Evolutionary conservation across 768 basidiomycete genomes (phyloP).

Genomic region (Hortiboletus flavorubellus): DNA sequence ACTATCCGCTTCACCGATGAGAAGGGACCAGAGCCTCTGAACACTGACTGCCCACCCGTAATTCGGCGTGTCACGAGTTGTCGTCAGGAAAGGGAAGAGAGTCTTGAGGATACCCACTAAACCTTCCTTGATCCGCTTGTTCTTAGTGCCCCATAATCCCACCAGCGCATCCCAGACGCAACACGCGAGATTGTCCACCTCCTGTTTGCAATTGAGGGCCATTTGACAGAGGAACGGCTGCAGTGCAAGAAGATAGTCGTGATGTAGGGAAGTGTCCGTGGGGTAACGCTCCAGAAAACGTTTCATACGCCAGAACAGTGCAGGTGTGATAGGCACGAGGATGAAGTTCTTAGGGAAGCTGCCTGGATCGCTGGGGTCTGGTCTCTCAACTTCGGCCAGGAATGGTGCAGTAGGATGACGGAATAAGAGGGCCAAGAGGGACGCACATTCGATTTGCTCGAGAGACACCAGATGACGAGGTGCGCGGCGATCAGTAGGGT

Average conservation of each 20-base stretch:
- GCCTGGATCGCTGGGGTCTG: constrained; percentile 21
- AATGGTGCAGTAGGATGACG: constrained; percentile 58
- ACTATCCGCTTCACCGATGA: constrained; percentile 61
- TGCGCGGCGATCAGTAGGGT: constrained; percentile 21
- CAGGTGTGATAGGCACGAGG: constrained; percentile 28
- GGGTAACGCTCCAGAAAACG: constrained; percentile 67
- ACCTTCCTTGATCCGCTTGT: constrained; percentile 71
- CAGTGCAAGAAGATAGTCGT: constrained; percentile 67
- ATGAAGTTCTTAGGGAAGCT: constrained; percentile 32
- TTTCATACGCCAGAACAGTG: constrained; percentile 56
- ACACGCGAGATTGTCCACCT: constrained; percentile 58
- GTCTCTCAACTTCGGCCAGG: constrained; percentile 37
- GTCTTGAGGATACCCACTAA: constrained; percentile 69
- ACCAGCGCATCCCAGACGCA: constrained; percentile 63
- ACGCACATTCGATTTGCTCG: constrained; percentile 71
- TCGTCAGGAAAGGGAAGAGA: constrained; percentile 68
- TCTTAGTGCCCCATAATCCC: constrained; percentile 76
- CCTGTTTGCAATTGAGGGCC: constrained; percentile 67
- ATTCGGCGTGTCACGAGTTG: constrained; percentile 29
- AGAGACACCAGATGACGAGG: constrained; percentile 36
- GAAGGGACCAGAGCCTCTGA: constrained; percentile 47
- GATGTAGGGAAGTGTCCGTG: constrained; percentile 73
- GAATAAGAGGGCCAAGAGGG: constrained; percentile 59
- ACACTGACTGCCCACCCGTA: constrained; percentile 48
- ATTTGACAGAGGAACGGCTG: constrained; percentile 69